Percentiles rank a stretch among this genome's conserved stretches.
These are phyloP conservation scores for Leccinellum albellum DNA, from an alignment of 768 basidiomycete species.

Conservation along the genomic window DNA sequence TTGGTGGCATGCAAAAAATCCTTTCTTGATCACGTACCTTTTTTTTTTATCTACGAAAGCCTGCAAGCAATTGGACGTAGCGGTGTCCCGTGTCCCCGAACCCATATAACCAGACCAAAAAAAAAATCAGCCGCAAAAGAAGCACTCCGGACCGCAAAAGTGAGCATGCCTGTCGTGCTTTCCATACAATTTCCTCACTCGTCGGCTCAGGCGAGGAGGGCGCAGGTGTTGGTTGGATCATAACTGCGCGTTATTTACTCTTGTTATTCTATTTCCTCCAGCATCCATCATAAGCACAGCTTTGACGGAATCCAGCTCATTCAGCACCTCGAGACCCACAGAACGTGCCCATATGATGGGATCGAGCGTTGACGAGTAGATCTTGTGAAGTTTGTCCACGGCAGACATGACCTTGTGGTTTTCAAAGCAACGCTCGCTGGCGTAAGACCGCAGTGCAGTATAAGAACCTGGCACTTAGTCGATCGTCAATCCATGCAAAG, in stretches of 20 bases:
- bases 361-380: constrained; percentile 66
- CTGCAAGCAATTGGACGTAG: too few relatives aligned
- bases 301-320: constrained; percentile 84
- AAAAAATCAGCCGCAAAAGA: too few relatives aligned
- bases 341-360: constrained; percentile 85
- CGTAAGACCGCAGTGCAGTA: constrained; percentile 72
- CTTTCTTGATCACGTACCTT: too few relatives aligned
- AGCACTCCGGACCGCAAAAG: too few relatives aligned
- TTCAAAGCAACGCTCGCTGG: constrained; percentile 74
- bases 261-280: constrained; percentile 44
- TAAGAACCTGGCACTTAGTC: constrained; percentile 53
- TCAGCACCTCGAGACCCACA: constrained; percentile 84
- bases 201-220: constrained; percentile 47
- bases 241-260: neutral
- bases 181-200: constrained; percentile 25
- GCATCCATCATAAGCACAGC: constrained; percentile 79
- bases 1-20: too few relatives aligned
- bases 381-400: constrained; percentile 85
- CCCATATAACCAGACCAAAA: too few relatives aligned
- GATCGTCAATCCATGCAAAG: neutral
- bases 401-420: constrained; percentile 86
- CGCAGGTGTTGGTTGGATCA: constrained; percentile 65
- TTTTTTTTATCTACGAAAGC: too few relatives aligned
- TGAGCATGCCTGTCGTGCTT: too few relatives aligned
- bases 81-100: too few relatives aligned